Conservation (phyloP, 139 green algal genomes). For the Micractinium sp. region DNA sequence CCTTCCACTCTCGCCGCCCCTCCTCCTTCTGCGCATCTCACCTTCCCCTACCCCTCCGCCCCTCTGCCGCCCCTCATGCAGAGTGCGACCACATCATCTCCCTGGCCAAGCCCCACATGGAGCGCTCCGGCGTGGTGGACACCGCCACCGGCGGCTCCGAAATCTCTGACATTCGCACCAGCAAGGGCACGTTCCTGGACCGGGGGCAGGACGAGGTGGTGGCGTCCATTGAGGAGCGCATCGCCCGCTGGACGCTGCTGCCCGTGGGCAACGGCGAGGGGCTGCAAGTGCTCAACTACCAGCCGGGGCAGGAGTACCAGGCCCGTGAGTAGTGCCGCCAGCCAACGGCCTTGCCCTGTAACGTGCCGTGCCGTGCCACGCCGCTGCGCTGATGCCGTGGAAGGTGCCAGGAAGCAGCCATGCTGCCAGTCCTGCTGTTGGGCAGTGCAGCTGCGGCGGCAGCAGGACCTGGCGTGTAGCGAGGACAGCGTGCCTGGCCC, state of each 20-base stretch:
- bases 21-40: too few species aligned
- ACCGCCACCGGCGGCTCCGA: conserved; percentile 36
- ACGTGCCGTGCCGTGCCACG: neutral
- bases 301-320: conserved; percentile 19
- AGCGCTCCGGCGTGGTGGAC: conserved; percentile 52
- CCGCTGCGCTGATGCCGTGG: neutral
- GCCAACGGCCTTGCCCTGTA: too few species aligned
- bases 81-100: conserved; percentile 37
- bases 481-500: too few species aligned
- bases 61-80: neutral
- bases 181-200: conserved; percentile 30
- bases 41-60: too few species aligned
- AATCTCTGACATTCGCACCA: conserved; percentile 52
- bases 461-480: too few species aligned
- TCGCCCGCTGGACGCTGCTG: conserved; percentile 56
- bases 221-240: conserved; percentile 51
- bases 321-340: neutral
- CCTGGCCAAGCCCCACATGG: conserved; percentile 36
- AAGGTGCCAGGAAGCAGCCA: too few species aligned
- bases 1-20: neutral
- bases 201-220: conserved; percentile 41
- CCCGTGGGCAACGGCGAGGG: conserved; percentile 58
- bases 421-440: too few species aligned
- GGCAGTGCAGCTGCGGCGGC: too few species aligned
- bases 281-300: conserved; percentile 51